phyloP scores from a whole-genome alignment of 768 basidiomycete species.

The Lentinula aciculospora region DNA sequence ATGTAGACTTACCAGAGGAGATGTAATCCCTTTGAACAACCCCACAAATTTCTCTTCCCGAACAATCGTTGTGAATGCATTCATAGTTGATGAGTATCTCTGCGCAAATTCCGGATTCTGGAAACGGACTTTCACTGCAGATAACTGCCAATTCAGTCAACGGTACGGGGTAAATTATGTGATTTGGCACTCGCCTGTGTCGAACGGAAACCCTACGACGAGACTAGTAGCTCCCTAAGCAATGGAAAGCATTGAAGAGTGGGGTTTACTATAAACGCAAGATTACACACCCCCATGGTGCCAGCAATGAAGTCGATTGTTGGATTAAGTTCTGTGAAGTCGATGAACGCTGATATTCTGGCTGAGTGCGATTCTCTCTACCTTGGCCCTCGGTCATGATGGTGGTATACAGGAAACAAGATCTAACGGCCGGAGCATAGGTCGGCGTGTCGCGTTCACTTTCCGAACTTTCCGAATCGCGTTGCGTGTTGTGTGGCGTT shows the following conservation, averaged over 20 bases:
- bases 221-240: constrained; percentile 58
- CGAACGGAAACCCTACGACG: constrained; percentile 72
- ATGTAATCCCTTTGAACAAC: constrained; percentile 71
- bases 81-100: constrained; percentile 58
- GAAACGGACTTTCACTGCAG: constrained; percentile 72
- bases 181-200: constrained; percentile 42
- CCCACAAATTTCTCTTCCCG: constrained; percentile 65
- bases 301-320: constrained; percentile 77
- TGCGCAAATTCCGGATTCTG: constrained; percentile 56
- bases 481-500: background rate
- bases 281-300: constrained; percentile 42
- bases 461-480: background rate
- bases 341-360: background rate
- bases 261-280: constrained; percentile 23
- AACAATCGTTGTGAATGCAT: constrained; percentile 63
- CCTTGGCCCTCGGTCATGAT: constrained; percentile 2
- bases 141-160: background rate
- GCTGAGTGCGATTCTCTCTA: background rate
- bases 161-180: background rate
- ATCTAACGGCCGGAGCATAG: background rate
- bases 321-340: constrained; percentile 38
- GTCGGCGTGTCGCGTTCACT: background rate
- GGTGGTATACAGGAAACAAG: background rate
- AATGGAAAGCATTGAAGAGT: background rate
- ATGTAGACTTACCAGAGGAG: constrained; percentile 56